Conservation (phyloP, 2,329 filamentous ascomycete species). For the Lachnellula hyalina region DNA sequence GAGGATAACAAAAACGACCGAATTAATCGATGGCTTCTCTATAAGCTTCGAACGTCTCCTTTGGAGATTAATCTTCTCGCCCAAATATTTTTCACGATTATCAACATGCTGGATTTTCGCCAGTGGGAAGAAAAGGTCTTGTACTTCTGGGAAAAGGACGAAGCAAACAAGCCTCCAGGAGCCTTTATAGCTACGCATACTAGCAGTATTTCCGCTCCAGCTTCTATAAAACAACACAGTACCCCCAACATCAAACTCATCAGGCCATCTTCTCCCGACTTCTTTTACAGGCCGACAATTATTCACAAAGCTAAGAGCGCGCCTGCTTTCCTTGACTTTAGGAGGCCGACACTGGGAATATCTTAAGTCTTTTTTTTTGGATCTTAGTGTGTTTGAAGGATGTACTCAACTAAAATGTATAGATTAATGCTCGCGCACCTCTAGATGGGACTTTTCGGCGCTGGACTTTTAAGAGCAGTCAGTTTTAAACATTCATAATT, state of each 20-base stretch:
- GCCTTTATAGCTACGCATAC: not conserved
- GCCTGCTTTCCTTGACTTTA: not conserved
- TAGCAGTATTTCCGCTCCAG: too few relatives aligned
- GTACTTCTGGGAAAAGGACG: conserved; percentile 3
- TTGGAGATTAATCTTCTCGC: conserved; percentile 7
- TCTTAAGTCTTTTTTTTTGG: not conserved
- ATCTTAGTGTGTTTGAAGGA: not conserved
- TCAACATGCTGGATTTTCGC: conserved; percentile 1
- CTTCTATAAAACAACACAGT: too few relatives aligned
- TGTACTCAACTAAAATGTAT: not conserved
- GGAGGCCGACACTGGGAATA: not conserved
- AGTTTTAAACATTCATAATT: not conserved
- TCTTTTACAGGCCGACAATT: not conserved
- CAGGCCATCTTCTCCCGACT: too few relatives aligned
- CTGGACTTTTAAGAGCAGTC: not conserved
- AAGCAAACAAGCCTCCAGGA: conserved; percentile 2
- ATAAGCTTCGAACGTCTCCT: conserved; percentile 8
- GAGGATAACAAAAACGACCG: conserved; percentile 11
- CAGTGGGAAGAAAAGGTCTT: conserved; percentile 3
- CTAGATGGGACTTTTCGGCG: not conserved
- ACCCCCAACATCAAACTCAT: too few relatives aligned
- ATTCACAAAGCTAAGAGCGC: not conserved
- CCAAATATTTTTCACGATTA: not conserved
- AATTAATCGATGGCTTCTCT: conserved; percentile 13
- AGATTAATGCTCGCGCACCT: not conserved